Evolutionary conservation across 768 basidiomycete species (phyloP), one percentile per base, ranked within the genome.

Genomic region (Pisolithus marmoratus): DNA sequence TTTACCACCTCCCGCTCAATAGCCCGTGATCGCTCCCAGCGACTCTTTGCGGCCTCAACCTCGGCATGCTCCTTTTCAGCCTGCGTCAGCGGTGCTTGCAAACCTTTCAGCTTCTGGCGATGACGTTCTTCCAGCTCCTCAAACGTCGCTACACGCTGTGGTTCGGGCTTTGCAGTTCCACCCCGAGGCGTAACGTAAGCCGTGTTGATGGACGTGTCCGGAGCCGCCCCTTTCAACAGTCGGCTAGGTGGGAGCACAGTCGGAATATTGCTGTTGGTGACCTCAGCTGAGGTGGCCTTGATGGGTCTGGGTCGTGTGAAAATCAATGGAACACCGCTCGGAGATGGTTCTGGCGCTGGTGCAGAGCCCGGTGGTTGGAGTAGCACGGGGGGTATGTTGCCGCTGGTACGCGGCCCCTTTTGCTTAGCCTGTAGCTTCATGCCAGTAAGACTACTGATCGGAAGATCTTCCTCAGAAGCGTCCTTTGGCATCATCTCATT

Each of bases 101-200:
- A 64, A 60, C 83, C 82, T 31, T 78, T 79, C 73, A 96, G 79
- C 70, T 90, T 89, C 70, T 88, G 84, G 46, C 88, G 80, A 60
- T 95, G 93, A 17, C 92, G 76, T 58, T 91, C 89, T 44, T 82
- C 84, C 29, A 95, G 74, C 64, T 95, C 91, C 67, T 94, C 93
- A 63, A 88, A 90, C 2, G 92, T 91, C 52, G 82, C 80, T 24
- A 84, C 79, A 15, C 87, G 83, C 38, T 72, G 67, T 4, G 65
- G 57, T 23, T 74, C 70, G 3, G 81, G 73, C 22, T 72, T 71
- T 57, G 81, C 65, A 14, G 66, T 63, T 50, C 66, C 70, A n/a
- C 69, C 64, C 15, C 80, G 79, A 34, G 80, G 78, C 40, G 79
- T 61, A 38, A 70, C 74, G 22, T 70, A 67, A 0, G 78, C 60